Evolutionary conservation across 768 basidiomycete genomes (phyloP), one percentile per base, ranked within the genome.

Genomic region (Fistulinella prunicolor): DNA sequence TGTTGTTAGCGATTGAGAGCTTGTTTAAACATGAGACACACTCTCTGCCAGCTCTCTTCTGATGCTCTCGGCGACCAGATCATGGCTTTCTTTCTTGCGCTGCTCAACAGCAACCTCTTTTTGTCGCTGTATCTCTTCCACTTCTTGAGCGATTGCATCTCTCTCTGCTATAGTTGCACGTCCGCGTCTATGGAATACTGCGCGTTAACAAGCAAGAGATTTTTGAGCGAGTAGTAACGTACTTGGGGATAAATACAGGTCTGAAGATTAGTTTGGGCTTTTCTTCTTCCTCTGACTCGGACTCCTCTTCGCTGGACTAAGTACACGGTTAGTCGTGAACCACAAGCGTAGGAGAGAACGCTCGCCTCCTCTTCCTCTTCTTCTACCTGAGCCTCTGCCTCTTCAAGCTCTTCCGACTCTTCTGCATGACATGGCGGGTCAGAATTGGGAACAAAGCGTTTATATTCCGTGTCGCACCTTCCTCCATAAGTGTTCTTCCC

Each of bases 181-280:
- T n/a, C 77, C 85, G 16, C 86, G 86, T 69, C 90, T 92, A 55
- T 21, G 57, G 38, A 30, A 40, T 47, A 40, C 16, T 12, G 39
- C 23, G 28, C 12, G 42, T 61, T 17, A 47, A 44, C 30, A 30
- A 42, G 19, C 9, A 21, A 30, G 38, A 10, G 6, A 36, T 39
- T 13, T 38, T 42, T 39, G 30, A 54, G 17, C 9, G 17, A 16
- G 20, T 23, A 24, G 29, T 3, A 41, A 69, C 86, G 49, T 63
- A 94, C 94, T 98, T 98, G 46, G 89, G 89, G 16, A 98, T 81
- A 66, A 97, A 99, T 1, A 95, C 88, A 2, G 96, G 96, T 53
- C 94, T 77, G 68, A 95, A 93, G 54, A 85, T 81, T 6, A 82
- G 71, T 64, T 88, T 86, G 4, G 83, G 80, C 37, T 80, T 74